These are phyloP conservation scores for Termitomyces sp. DNA, from an alignment of 768 basidiomycete species.

Conservation along the genomic window DNA sequence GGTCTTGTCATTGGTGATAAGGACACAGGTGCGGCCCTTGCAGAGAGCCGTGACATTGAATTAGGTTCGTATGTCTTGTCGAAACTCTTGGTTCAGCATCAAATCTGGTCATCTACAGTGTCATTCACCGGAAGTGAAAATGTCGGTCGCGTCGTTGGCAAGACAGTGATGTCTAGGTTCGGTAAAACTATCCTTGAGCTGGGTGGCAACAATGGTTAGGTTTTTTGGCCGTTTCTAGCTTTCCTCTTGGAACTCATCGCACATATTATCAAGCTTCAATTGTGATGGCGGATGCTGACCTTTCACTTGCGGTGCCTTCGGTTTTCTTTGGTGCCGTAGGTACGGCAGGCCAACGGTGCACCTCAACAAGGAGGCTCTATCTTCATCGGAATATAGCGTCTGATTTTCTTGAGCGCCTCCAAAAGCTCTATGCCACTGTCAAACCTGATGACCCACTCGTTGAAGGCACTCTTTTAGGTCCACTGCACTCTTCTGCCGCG, in stretches of 20 bases:
- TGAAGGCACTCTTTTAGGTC: slow-evolving; percentile 71
- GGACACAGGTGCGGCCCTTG: slow-evolving; percentile 74
- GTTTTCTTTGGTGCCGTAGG: slow-evolving; percentile 95
- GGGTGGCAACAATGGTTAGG: slow-evolving; percentile 90
- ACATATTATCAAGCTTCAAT: slow-evolving; percentile 60
- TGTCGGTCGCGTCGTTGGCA: slow-evolving; percentile 85
- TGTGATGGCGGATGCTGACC: slow-evolving; percentile 91
- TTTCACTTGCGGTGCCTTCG: slow-evolving; percentile 81
- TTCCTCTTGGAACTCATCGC: slow-evolving; percentile 12
- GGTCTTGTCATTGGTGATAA: slow-evolving; percentile 80
- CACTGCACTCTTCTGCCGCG: slow-evolving; percentile 70
- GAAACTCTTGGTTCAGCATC: slow-evolving; percentile 2
- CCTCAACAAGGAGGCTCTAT: slow-evolving; percentile 86
- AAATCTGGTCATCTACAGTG: slow-evolving; percentile 39
- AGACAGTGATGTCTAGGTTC: slow-evolving; percentile 79
- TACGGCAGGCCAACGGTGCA: slow-evolving; percentile 73
- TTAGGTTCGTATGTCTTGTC: slow-evolving; percentile 44
- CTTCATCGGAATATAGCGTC: slow-evolving; percentile 77
- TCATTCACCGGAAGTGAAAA: slow-evolving; percentile 94
- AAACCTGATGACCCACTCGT: slow-evolving; percentile 84
- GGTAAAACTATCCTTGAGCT: slow-evolving; percentile 89
- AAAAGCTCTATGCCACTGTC: slow-evolving; percentile 65
- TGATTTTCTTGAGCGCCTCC: slow-evolving; percentile 70
- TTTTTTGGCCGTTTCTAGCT: slow-evolving; percentile 13
- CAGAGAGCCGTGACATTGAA: slow-evolving; percentile 68